These are phyloP conservation scores for Drechslerella dactyloides DNA, from an alignment of 2,329 filamentous ascomycete species.

Conservation along the genomic window DNA sequence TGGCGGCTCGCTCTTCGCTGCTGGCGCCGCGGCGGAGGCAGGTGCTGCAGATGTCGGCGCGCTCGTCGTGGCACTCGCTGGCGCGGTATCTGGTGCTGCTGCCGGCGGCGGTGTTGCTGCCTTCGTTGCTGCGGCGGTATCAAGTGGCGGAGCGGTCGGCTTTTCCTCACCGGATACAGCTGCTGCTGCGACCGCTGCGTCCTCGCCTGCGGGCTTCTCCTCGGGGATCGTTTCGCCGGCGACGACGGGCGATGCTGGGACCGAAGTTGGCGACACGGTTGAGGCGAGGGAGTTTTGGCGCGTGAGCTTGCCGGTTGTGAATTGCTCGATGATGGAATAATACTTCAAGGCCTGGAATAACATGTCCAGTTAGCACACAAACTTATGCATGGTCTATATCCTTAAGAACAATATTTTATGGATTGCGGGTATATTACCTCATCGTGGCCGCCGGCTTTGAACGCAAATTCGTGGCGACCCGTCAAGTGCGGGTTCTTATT, in stretches of 20 bases:
- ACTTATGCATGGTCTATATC: too few relatives aligned
- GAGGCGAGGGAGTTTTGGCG: conserved; percentile 39
- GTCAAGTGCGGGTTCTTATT: conserved; percentile 66
- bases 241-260: conserved; percentile 18
- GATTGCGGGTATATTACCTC: conserved; percentile 51
- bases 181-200: conserved; percentile 21
- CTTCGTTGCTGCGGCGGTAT: conserved; percentile 28
- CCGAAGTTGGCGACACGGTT: conserved; percentile 5
- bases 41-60: conserved; percentile 8
- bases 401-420: too few relatives aligned
- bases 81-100: conserved; percentile 10
- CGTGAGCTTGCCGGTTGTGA: conserved; percentile 50
- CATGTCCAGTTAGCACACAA: too few relatives aligned
- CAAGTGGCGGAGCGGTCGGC: conserved; percentile 32
- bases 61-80: conserved; percentile 6
- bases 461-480: conserved; percentile 54
- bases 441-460: conserved; percentile 52
- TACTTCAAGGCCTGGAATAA: conserved; percentile 54
- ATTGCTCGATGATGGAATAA: conserved; percentile 51
- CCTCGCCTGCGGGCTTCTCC: conserved; percentile 35
- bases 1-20: conserved; percentile 21
- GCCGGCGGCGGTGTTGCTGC: conserved; percentile 15
- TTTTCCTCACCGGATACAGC: conserved; percentile 25
- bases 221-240: conserved; percentile 23
- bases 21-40: conserved; percentile 17